A percentile compares a stretch with the other conserved stretches of the same genome.
Evolutionary conservation across 352 stramenopile species (phyloP).

Genomic region (Phytophthora tubulina): DNA sequence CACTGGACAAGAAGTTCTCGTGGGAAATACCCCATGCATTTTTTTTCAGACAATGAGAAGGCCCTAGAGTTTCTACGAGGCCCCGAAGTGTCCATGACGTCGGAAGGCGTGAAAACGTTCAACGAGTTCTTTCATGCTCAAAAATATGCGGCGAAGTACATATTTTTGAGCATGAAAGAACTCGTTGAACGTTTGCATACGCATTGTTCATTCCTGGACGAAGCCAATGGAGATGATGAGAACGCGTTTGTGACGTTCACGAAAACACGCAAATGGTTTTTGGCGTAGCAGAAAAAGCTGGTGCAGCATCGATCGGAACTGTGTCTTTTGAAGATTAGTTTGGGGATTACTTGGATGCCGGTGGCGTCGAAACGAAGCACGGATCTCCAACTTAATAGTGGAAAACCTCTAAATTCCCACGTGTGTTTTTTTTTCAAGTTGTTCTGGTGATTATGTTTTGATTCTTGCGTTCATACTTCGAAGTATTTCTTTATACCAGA

Average conservation of each 20-base stretch:
- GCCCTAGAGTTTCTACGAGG: constrained; percentile 29
- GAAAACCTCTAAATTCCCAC: too few relatives aligned
- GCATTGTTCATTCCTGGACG: constrained; percentile 1
- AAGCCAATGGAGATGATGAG: neutral
- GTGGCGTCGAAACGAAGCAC: too few relatives aligned
- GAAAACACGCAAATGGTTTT: constrained; percentile 14
- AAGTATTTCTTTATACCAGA: too few relatives aligned
- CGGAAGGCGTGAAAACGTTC: neutral
- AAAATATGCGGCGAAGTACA: constrained; percentile 11
- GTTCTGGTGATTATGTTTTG: too few relatives aligned
- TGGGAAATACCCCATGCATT: constrained; percentile 28
- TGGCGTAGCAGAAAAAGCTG: neutral
- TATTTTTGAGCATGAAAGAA: too few relatives aligned
- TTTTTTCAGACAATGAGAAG: neutral
- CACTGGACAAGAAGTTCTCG: constrained; percentile 11
- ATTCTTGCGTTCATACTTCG: too few relatives aligned
- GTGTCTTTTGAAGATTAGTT: constrained; percentile 1
- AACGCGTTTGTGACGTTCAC: constrained; percentile 5
- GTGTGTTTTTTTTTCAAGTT: too few relatives aligned
- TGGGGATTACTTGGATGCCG: neutral
- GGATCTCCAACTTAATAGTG: too few relatives aligned
- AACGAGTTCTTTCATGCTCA: neutral
- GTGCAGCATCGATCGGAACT: neutral
- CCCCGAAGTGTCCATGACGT: constrained; percentile 9
- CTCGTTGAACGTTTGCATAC: neutral